A percentile compares a stretch with the other conserved stretches of the same genome.
phyloP scores from a whole-genome alignment of 768 basidiomycete species.

The Xerocomus spinulosus region DNA sequence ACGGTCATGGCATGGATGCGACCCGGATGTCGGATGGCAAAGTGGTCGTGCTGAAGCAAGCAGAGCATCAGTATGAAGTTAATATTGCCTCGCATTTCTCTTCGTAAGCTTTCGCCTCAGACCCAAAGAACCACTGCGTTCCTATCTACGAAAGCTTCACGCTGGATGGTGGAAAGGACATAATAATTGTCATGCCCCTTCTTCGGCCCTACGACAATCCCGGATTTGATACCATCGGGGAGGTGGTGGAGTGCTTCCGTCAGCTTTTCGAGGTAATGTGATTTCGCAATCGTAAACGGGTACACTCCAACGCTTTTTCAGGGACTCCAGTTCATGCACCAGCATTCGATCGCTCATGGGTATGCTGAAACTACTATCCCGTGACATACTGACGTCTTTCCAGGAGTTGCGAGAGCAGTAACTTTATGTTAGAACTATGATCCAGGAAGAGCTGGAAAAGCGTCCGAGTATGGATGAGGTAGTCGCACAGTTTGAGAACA shows the following conservation, averaged over 20 bases:
- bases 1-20: no score
- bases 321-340: not conserved
- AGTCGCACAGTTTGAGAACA: no score
- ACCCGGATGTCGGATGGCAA: not conserved
- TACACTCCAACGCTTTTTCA: not conserved
- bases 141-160: slow-evolving; percentile 26
- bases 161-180: slow-evolving; percentile 1
- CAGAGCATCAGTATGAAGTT: not conserved
- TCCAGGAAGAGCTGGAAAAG: no score
- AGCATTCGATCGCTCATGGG: no score
- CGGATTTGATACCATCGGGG: not conserved
- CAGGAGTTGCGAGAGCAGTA: no score
- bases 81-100: slow-evolving; percentile 24
- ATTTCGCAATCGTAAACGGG: not conserved
- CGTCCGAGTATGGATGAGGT: no score
- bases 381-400: no score
- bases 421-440: no score
- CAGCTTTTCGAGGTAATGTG: not conserved
- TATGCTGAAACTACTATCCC: no score
- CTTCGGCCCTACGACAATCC: slow-evolving; percentile 11
- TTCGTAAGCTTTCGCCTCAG: no score
- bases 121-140: slow-evolving; percentile 32
- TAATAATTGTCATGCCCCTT: slow-evolving; percentile 6
- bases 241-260: not conserved
- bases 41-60: not conserved